A percentile compares a stretch with the other conserved stretches of the same genome.
These are phyloP conservation scores for Schizonepeta tenuifolia DNA, from an alignment of 257 asterid genomes.

Conservation along the genomic window DNA sequence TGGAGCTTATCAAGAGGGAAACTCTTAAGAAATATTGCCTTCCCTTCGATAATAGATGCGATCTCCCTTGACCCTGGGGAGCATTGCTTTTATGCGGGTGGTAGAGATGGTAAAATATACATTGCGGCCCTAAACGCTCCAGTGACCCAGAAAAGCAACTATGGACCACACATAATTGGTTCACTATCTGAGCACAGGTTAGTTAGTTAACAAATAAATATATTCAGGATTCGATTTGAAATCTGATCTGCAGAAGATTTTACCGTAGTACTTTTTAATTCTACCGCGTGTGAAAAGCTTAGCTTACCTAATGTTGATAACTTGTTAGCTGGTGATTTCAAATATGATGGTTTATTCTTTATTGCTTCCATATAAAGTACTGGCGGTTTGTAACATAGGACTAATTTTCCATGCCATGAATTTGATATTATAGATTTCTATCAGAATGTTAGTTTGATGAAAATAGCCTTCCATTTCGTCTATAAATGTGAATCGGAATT, in stretches of 20 bases:
- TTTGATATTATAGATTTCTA: not conserved
- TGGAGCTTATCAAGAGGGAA: conserved; percentile 87
- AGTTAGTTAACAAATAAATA: conserved; percentile 16
- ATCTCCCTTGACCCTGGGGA: conserved; percentile 83
- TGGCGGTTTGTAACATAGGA: not conserved
- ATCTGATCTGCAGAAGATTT: conserved; percentile 5
- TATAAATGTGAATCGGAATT: not conserved
- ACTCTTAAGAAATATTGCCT: conserved; percentile 63
- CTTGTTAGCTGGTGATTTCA: conserved; percentile 1
- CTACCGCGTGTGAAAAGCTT: not conserved
- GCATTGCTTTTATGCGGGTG: conserved; percentile 90
- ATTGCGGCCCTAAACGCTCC: conserved; percentile 72
- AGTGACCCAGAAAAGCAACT: conserved; percentile 49
- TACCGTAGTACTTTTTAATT: conserved; percentile 5
- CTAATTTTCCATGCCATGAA: not conserved
- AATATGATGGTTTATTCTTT: conserved; percentile 11
- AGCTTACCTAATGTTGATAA: conserved; percentile 11
- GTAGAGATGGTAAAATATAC: conserved; percentile 92
- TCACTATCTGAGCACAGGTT: conserved; percentile 83
- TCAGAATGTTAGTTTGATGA: conserved; percentile 3
- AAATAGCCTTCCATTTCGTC: not conserved
- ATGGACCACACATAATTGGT: conserved; percentile 69
- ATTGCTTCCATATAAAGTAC: not conserved
- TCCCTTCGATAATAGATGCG: conserved; percentile 82
- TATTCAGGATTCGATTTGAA: conserved; percentile 22